Conservation (phyloP, 2,329 filamentous ascomycete species). For the Teratosphaeria zuluensis region DNA sequence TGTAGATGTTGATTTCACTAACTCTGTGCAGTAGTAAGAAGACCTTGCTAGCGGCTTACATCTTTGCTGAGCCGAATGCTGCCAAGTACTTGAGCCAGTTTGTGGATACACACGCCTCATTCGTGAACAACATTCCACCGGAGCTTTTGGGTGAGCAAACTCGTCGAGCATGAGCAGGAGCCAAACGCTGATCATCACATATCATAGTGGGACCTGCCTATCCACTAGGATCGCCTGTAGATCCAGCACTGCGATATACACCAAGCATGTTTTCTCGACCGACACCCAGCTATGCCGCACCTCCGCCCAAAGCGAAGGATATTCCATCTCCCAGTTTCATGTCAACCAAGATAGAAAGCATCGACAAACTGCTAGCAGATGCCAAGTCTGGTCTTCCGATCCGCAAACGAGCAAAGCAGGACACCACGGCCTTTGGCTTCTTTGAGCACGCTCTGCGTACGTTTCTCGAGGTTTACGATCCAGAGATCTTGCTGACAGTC, state of each 20-base stretch:
- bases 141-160: constrained; percentile 36
- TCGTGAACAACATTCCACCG: constrained; percentile 49
- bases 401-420: not conserved
- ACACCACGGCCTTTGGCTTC: not conserved
- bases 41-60: constrained; percentile 40
- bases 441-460: not conserved
- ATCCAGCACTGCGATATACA: not conserved
- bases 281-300: not conserved
- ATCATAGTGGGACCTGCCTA: not conserved
- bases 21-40: constrained; percentile 12
- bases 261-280: not conserved
- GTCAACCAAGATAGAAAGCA: not conserved
- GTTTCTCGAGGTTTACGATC: not conserved
- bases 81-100: constrained; percentile 54
- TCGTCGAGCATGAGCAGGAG: not conserved
- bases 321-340: not conserved
- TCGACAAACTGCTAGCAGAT: not conserved
- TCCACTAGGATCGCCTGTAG: not conserved
- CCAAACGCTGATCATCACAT: not conserved
- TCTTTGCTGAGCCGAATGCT: constrained; percentile 40
- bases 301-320: not conserved
- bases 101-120: constrained; percentile 40
- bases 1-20: not conserved
- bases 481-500: not conserved
- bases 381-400: not conserved